phyloP scores from a whole-genome alignment of 768 basidiomycete genomes.

The Amanita jacksonii region DNA sequence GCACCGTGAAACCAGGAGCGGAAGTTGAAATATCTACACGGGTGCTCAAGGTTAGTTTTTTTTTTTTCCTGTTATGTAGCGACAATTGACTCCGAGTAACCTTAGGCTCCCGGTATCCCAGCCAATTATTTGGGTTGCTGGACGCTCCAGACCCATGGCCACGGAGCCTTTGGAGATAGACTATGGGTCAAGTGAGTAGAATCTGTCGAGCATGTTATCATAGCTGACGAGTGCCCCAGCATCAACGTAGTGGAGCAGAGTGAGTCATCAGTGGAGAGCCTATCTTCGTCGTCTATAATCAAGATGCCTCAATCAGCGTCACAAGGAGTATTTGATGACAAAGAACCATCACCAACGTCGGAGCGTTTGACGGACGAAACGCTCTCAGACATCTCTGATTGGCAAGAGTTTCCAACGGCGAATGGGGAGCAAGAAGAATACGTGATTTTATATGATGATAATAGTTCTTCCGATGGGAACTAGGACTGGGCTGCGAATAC shows the following conservation, averaged over 20 bases:
- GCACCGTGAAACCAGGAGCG: constrained; percentile 45
- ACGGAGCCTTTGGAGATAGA: constrained; percentile 57
- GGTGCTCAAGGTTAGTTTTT: constrained; percentile 54
- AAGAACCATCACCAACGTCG: not conserved
- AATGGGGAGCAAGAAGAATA: constrained; percentile 37
- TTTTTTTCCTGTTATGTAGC: not conserved
- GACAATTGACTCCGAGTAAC: not conserved
- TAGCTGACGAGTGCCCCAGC: not conserved
- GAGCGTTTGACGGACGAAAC: constrained; percentile 8
- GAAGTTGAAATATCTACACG: constrained; percentile 59
- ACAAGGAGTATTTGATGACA: constrained; percentile 11
- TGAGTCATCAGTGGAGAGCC: constrained; percentile 34
- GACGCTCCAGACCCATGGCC: constrained; percentile 52
- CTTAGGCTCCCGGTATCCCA: constrained; percentile 60
- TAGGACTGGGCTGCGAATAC: constrained; percentile 10
- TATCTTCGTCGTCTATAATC: constrained; percentile 62
- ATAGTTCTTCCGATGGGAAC: constrained; percentile 45
- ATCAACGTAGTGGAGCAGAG: constrained; percentile 53
- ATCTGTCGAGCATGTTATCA: constrained; percentile 9
- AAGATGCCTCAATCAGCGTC: constrained; percentile 47
- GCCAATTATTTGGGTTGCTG: constrained; percentile 74
- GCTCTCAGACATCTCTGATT: constrained; percentile 17
- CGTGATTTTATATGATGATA: constrained; percentile 68
- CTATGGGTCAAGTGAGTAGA: constrained; percentile 69
- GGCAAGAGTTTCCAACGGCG: constrained; percentile 4